Evolutionary conservation across 805 yeast genomes (phyloP).

Genomic region (Kodamaea nitidulidarum): DNA sequence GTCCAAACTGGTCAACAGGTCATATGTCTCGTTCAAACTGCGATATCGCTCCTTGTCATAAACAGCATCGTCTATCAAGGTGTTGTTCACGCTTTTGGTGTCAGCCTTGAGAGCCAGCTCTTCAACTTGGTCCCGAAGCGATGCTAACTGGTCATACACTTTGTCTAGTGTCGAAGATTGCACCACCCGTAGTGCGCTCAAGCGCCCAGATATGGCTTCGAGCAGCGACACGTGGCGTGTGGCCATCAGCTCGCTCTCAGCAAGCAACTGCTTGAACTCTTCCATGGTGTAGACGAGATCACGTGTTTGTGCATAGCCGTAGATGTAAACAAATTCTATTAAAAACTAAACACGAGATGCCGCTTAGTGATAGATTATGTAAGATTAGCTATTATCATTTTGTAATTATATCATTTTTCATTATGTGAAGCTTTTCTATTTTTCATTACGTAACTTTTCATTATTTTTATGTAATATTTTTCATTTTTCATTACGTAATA

Average conservation of each 20-base stretch:
- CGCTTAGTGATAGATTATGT: no score
- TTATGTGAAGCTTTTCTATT: no score
- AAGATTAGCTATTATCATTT: no score
- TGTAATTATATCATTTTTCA: no score
- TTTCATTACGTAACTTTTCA: no score
- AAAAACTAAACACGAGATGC: no score
- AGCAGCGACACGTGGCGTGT: background rate
- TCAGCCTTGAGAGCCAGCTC: no score
- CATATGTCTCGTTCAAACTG: slow-evolving; percentile 13
- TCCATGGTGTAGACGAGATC: no score
- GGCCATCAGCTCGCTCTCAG: background rate
- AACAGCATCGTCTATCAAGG: slow-evolving; percentile 5
- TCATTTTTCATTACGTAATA: no score
- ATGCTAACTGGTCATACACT: background rate
- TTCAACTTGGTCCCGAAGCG: background rate
- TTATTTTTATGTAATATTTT: no score
- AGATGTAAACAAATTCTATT: no score
- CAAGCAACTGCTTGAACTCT: slow-evolving; percentile 6
- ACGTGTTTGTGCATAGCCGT: no score
- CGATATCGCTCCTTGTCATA: slow-evolving; percentile 11
- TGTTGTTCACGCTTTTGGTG: slow-evolving; percentile 4
- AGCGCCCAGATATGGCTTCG: slow-evolving; percentile 5
- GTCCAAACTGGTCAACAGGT: slow-evolving; percentile 14
- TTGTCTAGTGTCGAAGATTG: background rate
- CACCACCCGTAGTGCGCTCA: slow-evolving; percentile 1